Evolutionary conservation across 78 protist species (phyloP).

Genomic region (Acrasis kona): DNA sequence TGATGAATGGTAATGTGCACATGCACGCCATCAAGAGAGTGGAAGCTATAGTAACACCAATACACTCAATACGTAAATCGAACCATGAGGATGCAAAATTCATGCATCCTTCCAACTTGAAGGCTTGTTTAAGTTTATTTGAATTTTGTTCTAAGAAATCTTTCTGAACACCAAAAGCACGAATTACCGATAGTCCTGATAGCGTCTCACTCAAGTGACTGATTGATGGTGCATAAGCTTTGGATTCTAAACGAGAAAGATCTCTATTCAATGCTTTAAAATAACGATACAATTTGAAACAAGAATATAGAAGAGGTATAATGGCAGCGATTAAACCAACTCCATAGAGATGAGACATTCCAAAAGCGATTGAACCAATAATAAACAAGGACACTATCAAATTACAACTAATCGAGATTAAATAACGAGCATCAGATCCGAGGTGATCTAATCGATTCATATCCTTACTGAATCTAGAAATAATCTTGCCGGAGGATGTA

Average conservation of each 20-base stretch:
- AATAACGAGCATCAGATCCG: too few species aligned
- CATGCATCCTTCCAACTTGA: too few species aligned
- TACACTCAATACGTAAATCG: too few species aligned
- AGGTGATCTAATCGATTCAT: neutral
- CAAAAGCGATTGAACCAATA: too few species aligned
- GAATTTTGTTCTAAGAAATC: too few species aligned
- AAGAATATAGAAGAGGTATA: neutral
- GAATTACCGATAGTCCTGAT: conserved; percentile 24
- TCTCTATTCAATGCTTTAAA: neutral
- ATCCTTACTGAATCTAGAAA: neutral
- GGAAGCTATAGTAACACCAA: too few species aligned
- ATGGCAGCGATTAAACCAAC: too few species aligned
- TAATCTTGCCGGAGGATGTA: neutral
- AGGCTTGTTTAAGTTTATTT: too few species aligned
- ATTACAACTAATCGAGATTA: neutral
- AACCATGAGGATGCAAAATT: too few species aligned
- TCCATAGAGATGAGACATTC: too few species aligned
- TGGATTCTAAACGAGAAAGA: conserved; percentile 26
- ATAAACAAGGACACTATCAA: neutral
- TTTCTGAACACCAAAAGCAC: conserved; percentile 27
- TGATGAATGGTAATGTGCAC: too few species aligned
- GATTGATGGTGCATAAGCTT: conserved; percentile 34
- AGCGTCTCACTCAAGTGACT: conserved; percentile 41
- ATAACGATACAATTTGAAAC: neutral
- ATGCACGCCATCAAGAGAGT: too few species aligned